Evolutionary conservation across 805 yeast genomes (phyloP).

Genomic region (Suhomyces faveliae): DNA sequence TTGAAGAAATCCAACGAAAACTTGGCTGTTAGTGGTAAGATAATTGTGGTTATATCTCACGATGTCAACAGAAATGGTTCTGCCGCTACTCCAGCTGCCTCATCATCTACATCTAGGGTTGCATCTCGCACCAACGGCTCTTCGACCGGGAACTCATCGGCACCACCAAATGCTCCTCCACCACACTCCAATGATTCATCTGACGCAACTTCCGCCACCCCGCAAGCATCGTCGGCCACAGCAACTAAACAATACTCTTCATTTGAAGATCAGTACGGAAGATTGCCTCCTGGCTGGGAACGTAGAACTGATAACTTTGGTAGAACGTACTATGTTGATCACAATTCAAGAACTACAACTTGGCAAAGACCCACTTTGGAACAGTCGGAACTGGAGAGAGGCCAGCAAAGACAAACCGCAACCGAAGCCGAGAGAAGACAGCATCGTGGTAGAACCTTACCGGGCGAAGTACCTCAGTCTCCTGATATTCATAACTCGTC

Average conservation of each 20-base stretch:
- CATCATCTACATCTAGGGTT: conserved; percentile 13
- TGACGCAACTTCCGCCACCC: conserved; percentile 12
- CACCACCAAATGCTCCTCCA: conserved; percentile 14
- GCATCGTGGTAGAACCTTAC: conserved; percentile 86
- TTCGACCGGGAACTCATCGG: conserved; percentile 10
- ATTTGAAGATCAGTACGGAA: conserved; percentile 94
- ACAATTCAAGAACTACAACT: conserved; percentile 96
- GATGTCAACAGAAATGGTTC: conserved; percentile 20
- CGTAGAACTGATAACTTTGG: conserved; percentile 97
- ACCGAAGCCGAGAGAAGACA: conserved; percentile 89
- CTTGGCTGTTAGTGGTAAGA: conserved; percentile 88
- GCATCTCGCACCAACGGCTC: conserved; percentile 11
- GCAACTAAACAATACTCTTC: conserved; percentile 74
- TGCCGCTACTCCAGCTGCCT: conserved; percentile 17
- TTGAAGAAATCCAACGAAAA: conserved; percentile 89
- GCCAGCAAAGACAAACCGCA: conserved; percentile 59
- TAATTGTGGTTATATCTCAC: conserved; percentile 72
- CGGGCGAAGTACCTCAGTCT: conserved; percentile 51
- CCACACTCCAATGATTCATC: conserved; percentile 9
- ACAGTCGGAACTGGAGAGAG: conserved; percentile 69
- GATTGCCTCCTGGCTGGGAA: conserved; percentile 99
- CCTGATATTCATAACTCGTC: conserved; percentile 41
- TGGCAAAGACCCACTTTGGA: conserved; percentile 95
- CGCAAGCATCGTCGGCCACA: conserved; percentile 12
- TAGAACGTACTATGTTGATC: conserved; percentile 96